A percentile compares a stretch with the other conserved stretches of the same genome.
Evolutionary conservation across 2,329 filamentous ascomycete species (phyloP).

Genomic region (Aspergillus arachidicola): DNA sequence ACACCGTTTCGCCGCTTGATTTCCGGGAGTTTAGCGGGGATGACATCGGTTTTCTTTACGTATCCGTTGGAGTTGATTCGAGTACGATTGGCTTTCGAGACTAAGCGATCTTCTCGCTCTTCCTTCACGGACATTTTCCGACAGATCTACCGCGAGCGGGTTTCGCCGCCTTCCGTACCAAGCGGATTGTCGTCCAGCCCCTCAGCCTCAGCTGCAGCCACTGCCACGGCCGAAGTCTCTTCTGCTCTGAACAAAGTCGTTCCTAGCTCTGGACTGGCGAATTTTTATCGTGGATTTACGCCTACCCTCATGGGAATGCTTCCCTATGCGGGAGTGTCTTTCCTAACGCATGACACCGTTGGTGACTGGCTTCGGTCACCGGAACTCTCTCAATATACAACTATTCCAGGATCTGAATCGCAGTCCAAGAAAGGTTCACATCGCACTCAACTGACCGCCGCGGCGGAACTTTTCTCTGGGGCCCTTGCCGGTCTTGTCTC

Average conservation of each 20-base stretch:
- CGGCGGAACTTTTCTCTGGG: conserved; percentile 83
- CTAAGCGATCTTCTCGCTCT: conserved; percentile 70
- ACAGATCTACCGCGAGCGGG: conserved; percentile 82
- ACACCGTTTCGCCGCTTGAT: conserved; percentile 70
- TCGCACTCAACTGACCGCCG: conserved; percentile 74
- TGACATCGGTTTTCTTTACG: conserved; percentile 92
- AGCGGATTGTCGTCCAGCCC: conserved; percentile 43
- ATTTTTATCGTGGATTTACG: conserved; percentile 94
- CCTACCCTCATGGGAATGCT: conserved; percentile 93
- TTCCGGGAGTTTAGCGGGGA: conserved; percentile 59
- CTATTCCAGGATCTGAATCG: conserved; percentile 62
- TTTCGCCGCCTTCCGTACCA: conserved; percentile 40
- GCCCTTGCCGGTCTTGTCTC: conserved; percentile 85
- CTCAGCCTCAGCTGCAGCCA: conserved; percentile 40
- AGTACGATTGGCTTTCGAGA: conserved; percentile 93
- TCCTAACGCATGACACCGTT: conserved; percentile 89
- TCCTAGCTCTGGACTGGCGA: conserved; percentile 71
- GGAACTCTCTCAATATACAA: conserved; percentile 70
- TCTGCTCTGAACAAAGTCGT: conserved; percentile 53
- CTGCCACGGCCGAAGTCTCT: conserved; percentile 40
- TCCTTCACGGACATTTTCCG: conserved; percentile 76
- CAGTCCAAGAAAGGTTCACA: conserved; percentile 51
- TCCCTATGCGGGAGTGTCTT: conserved; percentile 93
- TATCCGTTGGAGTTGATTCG: conserved; percentile 93
- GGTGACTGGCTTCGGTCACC: conserved; percentile 80